A percentile compares a stretch with the other conserved stretches of the same genome.
These are phyloP conservation scores for Saksenaea vasiformis DNA, from an alignment of 371 early-diverging fungal genomes.

Conservation along the genomic window DNA sequence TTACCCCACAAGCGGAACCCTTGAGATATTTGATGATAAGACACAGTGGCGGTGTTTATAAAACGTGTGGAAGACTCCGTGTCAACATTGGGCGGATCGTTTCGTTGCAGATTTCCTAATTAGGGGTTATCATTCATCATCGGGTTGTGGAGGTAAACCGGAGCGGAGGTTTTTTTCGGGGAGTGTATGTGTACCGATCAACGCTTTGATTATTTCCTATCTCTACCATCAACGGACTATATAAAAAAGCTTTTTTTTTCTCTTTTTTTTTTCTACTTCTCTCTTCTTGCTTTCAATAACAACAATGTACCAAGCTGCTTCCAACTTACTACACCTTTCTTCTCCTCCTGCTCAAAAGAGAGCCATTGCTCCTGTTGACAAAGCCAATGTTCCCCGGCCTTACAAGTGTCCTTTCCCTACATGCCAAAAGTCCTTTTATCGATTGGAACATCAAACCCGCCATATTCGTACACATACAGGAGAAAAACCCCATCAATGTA, in stretches of 20 bases:
- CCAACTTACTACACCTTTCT: conserved; percentile 18
- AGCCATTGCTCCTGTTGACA: conserved; percentile 34
- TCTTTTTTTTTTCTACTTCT: conserved; percentile 1
- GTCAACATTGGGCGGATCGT: conserved; percentile 6
- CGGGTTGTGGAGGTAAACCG: neutral
- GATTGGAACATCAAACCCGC: conserved; percentile 82
- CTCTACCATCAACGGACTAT: neutral
- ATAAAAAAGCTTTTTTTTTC: conserved; percentile 2
- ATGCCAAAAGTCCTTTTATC: conserved; percentile 69
- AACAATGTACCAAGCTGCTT: conserved; percentile 19
- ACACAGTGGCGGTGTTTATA: neutral
- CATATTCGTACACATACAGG: conserved; percentile 93
- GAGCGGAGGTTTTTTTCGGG: conserved; percentile 1
- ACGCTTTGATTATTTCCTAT: neutral
- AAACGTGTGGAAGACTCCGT: neutral
- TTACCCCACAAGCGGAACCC: conserved; percentile 23
- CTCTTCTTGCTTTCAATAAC: conserved; percentile 6
- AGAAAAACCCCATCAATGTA: conserved; percentile 88
- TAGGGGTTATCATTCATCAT: conserved; percentile 11
- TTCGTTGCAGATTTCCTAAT: conserved; percentile 6
- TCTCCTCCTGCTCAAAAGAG: conserved; percentile 19
- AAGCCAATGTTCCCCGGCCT: conserved; percentile 54
- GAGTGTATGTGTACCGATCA: neutral
- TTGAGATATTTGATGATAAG: neutral
- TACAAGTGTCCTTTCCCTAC: conserved; percentile 61